These are phyloP conservation scores for Zygotorulaspora sp. DNA, from an alignment of 805 yeast species.

Conservation along the genomic window DNA sequence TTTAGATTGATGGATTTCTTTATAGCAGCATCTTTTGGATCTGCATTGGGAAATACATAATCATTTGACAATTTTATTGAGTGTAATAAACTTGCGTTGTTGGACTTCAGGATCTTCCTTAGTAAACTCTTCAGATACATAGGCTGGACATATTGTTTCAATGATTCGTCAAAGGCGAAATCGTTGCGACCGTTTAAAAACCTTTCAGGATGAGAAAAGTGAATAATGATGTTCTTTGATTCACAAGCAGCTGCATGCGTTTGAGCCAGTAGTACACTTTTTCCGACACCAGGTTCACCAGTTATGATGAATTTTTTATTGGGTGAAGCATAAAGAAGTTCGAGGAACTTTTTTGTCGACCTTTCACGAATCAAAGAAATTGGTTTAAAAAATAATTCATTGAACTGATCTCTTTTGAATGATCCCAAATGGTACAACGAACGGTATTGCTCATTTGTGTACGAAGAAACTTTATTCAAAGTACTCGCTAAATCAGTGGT, in stretches of 20 bases:
- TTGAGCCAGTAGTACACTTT: constrained; percentile 68
- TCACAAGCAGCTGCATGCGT: constrained; percentile 30
- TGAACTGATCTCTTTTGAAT: constrained; percentile 62
- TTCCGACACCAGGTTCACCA: constrained; percentile 77
- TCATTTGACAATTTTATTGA: constrained; percentile 36
- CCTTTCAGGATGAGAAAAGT: constrained; percentile 56
- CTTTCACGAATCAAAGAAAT: constrained; percentile 52
- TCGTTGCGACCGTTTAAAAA: constrained; percentile 72
- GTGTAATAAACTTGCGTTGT: constrained; percentile 37
- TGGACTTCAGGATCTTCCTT: constrained; percentile 46
- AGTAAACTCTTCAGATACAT: constrained; percentile 64
- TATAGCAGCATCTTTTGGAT: constrained; percentile 29
- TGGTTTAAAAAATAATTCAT: constrained; percentile 61
- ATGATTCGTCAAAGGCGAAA: constrained; percentile 49
- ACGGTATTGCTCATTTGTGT: constrained; percentile 39
- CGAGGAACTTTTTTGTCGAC: constrained; percentile 40
- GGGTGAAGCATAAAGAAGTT: constrained; percentile 39
- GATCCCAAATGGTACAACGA: constrained; percentile 53
- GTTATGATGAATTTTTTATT: constrained; percentile 51
- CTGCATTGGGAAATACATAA: constrained; percentile 33
- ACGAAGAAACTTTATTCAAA: constrained; percentile 38
- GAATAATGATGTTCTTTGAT: constrained; percentile 58
- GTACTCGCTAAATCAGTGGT: constrained; percentile 14
- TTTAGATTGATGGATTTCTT: constrained; percentile 30
- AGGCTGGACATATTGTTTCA: constrained; percentile 64